Conservation (phyloP, 169 alveolate genomes). For the Eimeria nieschulzi region DNA sequence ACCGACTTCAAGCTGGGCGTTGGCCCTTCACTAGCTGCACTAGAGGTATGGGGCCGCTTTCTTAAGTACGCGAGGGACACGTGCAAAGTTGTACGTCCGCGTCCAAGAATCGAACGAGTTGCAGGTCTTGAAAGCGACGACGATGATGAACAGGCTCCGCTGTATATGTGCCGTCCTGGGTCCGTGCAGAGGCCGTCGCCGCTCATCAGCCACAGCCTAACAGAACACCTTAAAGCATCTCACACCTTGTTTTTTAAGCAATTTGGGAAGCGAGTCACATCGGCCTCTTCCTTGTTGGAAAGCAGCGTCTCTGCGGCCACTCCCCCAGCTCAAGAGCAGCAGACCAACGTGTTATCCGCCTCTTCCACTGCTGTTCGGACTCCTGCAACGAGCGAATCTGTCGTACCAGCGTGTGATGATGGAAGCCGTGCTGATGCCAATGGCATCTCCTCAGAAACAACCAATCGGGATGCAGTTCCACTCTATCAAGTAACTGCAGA, state of each 20-base stretch:
- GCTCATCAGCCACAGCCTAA: constrained; percentile 47
- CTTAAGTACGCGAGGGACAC: constrained; percentile 38
- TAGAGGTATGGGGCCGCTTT: constrained; percentile 32
- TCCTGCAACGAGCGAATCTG: background rate
- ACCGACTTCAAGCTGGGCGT: background rate
- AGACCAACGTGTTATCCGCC: background rate
- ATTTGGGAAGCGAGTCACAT: constrained; percentile 13
- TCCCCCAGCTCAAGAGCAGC: constrained; percentile 3
- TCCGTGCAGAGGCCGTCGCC: constrained; percentile 68
- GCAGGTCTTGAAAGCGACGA: constrained; percentile 62
- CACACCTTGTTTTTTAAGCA: constrained; percentile 49
- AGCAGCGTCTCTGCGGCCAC: background rate
- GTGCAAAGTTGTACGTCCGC: constrained; percentile 4
- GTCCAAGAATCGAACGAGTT: constrained; percentile 21
- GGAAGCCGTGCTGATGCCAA: background rate
- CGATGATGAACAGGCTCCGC: constrained; percentile 64
- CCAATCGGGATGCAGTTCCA: constrained; percentile 23
- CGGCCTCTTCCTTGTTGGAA: background rate
- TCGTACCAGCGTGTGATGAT: background rate
- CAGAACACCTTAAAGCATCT: constrained; percentile 61
- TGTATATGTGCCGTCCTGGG: constrained; percentile 65
- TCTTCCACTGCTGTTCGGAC: background rate
- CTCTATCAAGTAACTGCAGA: constrained; percentile 35
- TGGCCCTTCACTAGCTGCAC: constrained; percentile 37
- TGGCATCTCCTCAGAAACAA: background rate